These are phyloP conservation scores for Xylaria sp. DNA, from an alignment of 2,329 filamentous ascomycete genomes.

Conservation along the genomic window DNA sequence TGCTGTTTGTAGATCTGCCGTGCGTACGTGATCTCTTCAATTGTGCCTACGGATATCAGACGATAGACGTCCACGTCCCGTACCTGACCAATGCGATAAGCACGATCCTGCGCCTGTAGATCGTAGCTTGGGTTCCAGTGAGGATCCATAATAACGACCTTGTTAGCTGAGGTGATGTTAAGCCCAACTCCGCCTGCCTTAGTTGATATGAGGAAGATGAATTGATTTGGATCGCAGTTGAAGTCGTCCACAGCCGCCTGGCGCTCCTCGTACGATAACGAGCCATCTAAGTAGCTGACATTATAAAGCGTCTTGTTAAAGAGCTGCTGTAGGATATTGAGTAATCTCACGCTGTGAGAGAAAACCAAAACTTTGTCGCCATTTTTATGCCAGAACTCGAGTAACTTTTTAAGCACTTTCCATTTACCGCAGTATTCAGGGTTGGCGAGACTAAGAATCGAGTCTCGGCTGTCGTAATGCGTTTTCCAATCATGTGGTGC, in stretches of 20 bases:
- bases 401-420: slow-evolving; percentile 86
- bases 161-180: slow-evolving; percentile 97
- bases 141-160: slow-evolving; percentile 95
- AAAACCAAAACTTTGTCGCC: slow-evolving; percentile 97
- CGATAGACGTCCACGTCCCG: slow-evolving; percentile 96
- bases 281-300: slow-evolving; percentile 89
- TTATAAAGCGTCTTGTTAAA: slow-evolving; percentile 92
- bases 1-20: slow-evolving; percentile 99
- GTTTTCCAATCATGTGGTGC: slow-evolving; percentile 79
- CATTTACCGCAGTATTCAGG: slow-evolving; percentile 97
- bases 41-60: slow-evolving; percentile 88
- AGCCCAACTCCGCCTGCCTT: slow-evolving; percentile 92
- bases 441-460: slow-evolving; percentile 82
- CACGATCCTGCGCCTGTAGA: slow-evolving; percentile 93
- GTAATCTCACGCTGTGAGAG: slow-evolving; percentile 86
- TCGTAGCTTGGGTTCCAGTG: slow-evolving; percentile 98
- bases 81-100: slow-evolving; percentile 93
- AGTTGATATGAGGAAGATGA: slow-evolving; percentile 96
- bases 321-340: slow-evolving; percentile 85
- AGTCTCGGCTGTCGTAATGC: slow-evolving; percentile 79
- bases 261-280: slow-evolving; percentile 84
- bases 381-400: slow-evolving; percentile 89
- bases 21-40: slow-evolving; percentile 97
- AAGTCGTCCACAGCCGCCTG: slow-evolving; percentile 87
- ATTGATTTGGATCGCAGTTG: slow-evolving; percentile 86